A percentile compares a stretch with the other conserved stretches of the same genome.
These are phyloP conservation scores for Leccinum variicolor DNA, from an alignment of 768 basidiomycete genomes.

Conservation along the genomic window DNA sequence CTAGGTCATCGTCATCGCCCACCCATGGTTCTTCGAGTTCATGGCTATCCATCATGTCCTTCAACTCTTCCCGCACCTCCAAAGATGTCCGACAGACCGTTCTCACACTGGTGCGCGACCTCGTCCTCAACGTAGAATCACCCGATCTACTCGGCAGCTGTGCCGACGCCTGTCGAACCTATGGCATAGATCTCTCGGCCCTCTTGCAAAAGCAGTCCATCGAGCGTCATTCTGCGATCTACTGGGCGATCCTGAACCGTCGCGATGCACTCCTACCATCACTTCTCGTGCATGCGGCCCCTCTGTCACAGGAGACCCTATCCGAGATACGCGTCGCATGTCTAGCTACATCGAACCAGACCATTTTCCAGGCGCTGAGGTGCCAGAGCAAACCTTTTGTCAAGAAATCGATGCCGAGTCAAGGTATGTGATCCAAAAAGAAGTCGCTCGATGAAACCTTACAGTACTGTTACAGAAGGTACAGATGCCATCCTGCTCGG, in stretches of 20 bases:
- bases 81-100: slow-evolving; percentile 54
- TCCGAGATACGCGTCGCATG: slow-evolving; percentile 68
- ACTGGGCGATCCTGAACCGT: slow-evolving; percentile 71
- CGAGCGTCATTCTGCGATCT: slow-evolving; percentile 63
- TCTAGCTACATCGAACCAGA: slow-evolving; percentile 32
- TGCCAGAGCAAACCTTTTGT: slow-evolving; percentile 10
- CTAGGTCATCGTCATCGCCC: background rate
- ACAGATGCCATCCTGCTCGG: slow-evolving; percentile 47
- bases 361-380: slow-evolving; percentile 25
- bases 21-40: slow-evolving; percentile 2
- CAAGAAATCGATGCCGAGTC: slow-evolving; percentile 7
- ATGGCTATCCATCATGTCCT: slow-evolving; percentile 19
- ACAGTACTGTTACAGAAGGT: slow-evolving; percentile 24
- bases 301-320: slow-evolving; percentile 40
- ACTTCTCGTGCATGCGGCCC: slow-evolving; percentile 51
- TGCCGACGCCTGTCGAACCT: slow-evolving; percentile 51
- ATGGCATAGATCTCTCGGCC: slow-evolving; percentile 47
- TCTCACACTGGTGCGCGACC: slow-evolving; percentile 51
- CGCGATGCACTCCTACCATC: slow-evolving; percentile 40
- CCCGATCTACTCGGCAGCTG: slow-evolving; percentile 36
- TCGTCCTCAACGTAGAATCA: slow-evolving; percentile 35
- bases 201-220: slow-evolving; percentile 62
- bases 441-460: too few relatives aligned
- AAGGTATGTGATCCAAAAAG: slow-evolving; percentile 4
- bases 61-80: slow-evolving; percentile 24